phyloP scores from a whole-genome alignment of 1,284 basidiomycete species.

The Rhodotorula sp. region DNA sequence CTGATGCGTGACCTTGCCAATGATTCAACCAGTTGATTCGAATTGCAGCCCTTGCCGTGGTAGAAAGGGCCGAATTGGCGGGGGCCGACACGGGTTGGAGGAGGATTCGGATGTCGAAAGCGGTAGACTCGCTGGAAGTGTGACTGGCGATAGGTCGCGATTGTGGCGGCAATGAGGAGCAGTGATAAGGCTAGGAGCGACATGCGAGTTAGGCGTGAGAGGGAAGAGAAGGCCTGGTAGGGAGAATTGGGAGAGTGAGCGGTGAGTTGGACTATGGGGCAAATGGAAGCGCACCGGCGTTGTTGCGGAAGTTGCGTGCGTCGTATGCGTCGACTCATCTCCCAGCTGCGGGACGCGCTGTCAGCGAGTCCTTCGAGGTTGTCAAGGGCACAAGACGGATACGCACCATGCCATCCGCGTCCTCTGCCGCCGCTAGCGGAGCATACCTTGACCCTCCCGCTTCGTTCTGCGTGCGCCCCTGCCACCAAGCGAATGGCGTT shows the following conservation, averaged over 20 bases:
- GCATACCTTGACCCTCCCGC: not conserved
- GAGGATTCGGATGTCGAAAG: not conserved
- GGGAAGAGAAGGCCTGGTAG: too few species aligned
- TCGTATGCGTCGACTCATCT: too few species aligned
- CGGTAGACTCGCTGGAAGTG: not conserved
- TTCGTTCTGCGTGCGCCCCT: not conserved
- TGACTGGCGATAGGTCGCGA: not conserved
- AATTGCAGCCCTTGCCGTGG: constrained; percentile 3
- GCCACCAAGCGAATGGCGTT: too few species aligned
- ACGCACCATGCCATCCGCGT: not conserved
- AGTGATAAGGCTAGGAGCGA: not conserved
- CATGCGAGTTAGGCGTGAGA: not conserved
- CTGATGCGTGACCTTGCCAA: not conserved
- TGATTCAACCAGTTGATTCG: constrained; percentile 1
- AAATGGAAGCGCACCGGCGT: too few species aligned
- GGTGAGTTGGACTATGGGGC: not conserved
- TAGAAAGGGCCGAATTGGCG: not conserved
- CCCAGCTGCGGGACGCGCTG: not conserved
- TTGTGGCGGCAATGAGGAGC: not conserved
- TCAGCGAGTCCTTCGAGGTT: not conserved
- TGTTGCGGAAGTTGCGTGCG: too few species aligned
- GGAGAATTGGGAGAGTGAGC: not conserved
- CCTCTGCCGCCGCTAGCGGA: not conserved
- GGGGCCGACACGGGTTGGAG: not conserved
- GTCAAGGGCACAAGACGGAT: not conserved